Base-by-base conservation (phyloP, 345 rosid species). In the Ceriops decandra region DNA sequence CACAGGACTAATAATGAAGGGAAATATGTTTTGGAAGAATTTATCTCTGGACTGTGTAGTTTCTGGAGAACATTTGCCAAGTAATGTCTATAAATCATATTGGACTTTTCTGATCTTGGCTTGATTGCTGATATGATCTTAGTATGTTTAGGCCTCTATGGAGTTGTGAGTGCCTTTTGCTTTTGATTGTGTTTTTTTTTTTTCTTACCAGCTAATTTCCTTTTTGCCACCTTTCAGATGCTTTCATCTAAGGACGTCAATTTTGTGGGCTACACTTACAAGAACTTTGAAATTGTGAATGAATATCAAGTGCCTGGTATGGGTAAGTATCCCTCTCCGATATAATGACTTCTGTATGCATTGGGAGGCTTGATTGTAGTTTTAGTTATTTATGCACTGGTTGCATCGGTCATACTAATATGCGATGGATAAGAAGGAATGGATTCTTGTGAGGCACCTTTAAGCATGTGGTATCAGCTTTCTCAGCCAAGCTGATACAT, bases 271-370 rank as follows among this genome's bases (percentile, higher is more conserved):
- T 88, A 87, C 74, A 91, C 95, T 30, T 87, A 85, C 75, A 91
- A 88, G 84, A 91, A 88, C 77, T 87, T 87, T 47, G 97, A 91
- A 76, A 87, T 91, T 63, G 90, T 88, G 79, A 84, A 91, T 57
- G 92, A 87, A 73, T 91, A 88, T 75, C 92, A 87, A 85, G 90
- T 86, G 52, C 92, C 90, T 38, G 93, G 93, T 57, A 87, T 91
- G 76, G 85, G 97, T 87, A 82, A 69, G 42, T 26, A 65, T 64
- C 69, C 31, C 74, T 63, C 60, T 52, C 38, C 42, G 9, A 38
- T 13, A 19, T 63, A 67, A 52, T 38, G 24, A 1, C 22, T n/a
- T 63, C 3, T 59, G 30, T 47, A 24, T 35, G 21, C 31, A 63
- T 67, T 9, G 49, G 49, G 57, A 0, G 27, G 15, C 49, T 38